Evolutionary conservation across 371 early-diverging fungal genomes (phyloP).

Genomic region (Coemansia sp.): DNA sequence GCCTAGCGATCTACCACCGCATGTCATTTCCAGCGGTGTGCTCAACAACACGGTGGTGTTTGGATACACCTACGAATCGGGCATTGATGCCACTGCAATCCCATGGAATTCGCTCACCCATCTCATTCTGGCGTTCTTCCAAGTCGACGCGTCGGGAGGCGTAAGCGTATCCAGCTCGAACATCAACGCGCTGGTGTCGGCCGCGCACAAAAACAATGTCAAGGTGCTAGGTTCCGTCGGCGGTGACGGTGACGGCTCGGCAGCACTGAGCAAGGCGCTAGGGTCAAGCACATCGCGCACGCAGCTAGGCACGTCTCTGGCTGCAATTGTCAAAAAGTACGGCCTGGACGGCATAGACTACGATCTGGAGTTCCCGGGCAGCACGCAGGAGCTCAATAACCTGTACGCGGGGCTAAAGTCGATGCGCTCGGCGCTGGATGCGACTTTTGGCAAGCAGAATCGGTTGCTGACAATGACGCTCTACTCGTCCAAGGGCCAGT

Average conservation of each 20-base stretch:
- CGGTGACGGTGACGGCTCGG: slow-evolving; percentile 74
- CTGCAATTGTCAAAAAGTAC: slow-evolving; percentile 51
- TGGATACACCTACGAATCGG: slow-evolving; percentile 63
- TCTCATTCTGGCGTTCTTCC: slow-evolving; percentile 40
- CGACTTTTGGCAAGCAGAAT: slow-evolving; percentile 41
- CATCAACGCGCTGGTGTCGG: slow-evolving; percentile 38
- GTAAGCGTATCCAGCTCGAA: slow-evolving; percentile 10
- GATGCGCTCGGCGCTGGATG: slow-evolving; percentile 61
- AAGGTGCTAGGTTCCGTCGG: slow-evolving; percentile 73
- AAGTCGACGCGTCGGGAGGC: slow-evolving; percentile 14
- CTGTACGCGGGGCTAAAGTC: slow-evolving; percentile 55
- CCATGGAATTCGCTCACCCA: slow-evolving; percentile 41
- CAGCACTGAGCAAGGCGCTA: slow-evolving; percentile 54
- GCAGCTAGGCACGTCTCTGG: slow-evolving; percentile 43
- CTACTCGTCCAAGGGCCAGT: slow-evolving; percentile 60
- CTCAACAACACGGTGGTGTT: slow-evolving; percentile 44
- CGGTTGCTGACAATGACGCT: slow-evolving; percentile 61
- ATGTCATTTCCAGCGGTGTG: slow-evolving; percentile 49
- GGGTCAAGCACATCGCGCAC: slow-evolving; percentile 9
- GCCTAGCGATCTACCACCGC: slow-evolving; percentile 59
- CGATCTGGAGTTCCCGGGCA: slow-evolving; percentile 54
- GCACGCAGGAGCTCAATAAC: slow-evolving; percentile 32
- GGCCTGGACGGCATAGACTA: slow-evolving; percentile 45
- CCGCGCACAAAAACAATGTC: slow-evolving; percentile 52
- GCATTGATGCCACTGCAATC: slow-evolving; percentile 9